A percentile compares a stretch with the other conserved stretches of the same genome.
These are phyloP conservation scores for Melastoma malabathricum DNA, from an alignment of 345 rosid genomes.

Conservation along the genomic window DNA sequence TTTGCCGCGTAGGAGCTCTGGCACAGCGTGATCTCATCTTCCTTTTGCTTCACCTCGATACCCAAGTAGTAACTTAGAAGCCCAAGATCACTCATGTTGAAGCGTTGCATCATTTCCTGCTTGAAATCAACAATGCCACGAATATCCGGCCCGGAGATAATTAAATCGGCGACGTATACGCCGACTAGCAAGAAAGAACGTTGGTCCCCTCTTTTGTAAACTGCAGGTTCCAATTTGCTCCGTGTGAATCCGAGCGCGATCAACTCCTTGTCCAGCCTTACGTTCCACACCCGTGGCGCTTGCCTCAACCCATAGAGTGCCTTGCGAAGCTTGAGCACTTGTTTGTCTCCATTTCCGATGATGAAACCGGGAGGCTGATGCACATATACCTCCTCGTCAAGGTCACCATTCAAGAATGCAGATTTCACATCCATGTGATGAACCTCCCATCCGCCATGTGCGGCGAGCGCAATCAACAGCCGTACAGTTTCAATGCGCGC, in stretches of 20 bases:
- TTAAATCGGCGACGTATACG: conserved; percentile 3
- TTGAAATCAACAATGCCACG: neutral
- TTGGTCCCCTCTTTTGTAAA: too few relatives aligned
- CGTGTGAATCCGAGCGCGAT: neutral
- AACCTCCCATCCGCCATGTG: neutral
- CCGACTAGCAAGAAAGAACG: neutral
- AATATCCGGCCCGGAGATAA: neutral
- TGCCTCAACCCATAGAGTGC: conserved; percentile 1
- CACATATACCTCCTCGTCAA: conserved; percentile 6
- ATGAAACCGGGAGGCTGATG: neutral
- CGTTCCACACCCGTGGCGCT: neutral
- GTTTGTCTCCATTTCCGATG: neutral
- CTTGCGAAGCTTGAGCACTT: neutral
- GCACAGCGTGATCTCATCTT: neutral
- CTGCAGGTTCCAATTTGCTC: neutral
- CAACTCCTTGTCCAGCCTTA: neutral
- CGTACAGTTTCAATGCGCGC: neutral
- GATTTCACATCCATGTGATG: conserved; percentile 7
- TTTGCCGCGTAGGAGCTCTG: neutral
- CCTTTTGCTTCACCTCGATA: neutral
- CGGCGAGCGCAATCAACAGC: neutral
- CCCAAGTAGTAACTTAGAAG: conserved; percentile 1
- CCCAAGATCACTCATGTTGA: conserved; percentile 3
- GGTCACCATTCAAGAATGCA: conserved; percentile 7
- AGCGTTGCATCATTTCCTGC: conserved; percentile 1